Conservation (phyloP, 2,329 filamentous ascomycete species). For the Apiospora kogelbergensis region DNA sequence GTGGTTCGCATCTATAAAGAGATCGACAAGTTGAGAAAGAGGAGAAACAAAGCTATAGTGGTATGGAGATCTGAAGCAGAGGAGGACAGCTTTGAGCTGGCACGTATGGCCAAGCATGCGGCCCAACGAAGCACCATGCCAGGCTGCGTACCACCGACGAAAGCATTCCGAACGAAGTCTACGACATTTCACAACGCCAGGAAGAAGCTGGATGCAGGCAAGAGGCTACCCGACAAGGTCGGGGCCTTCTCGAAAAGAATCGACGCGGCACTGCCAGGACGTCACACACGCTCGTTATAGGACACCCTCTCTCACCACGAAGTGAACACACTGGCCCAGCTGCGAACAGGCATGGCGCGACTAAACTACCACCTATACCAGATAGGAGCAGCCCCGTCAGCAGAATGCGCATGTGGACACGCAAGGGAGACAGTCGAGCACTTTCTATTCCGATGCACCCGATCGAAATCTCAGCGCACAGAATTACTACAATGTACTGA, state of each 20-base stretch:
- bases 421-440: too few species aligned
- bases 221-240: slow-evolving; percentile 6
- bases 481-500: background rate
- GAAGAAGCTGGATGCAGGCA: background rate
- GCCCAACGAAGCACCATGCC: background rate
- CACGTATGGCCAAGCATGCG: slow-evolving; percentile 2
- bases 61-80: slow-evolving; percentile 9
- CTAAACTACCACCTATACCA: background rate
- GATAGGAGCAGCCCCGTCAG: background rate
- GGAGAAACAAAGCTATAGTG: slow-evolving; percentile 7
- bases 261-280: background rate
- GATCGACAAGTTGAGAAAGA: background rate
- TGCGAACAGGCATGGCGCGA: background rate
- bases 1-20: background rate
- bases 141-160: background rate
- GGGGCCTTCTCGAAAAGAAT: background rate
- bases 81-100: background rate
- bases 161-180: slow-evolving; percentile 11
- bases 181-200: slow-evolving; percentile 8
- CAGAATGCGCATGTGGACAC: background rate
- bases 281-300: background rate
- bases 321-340: background rate
- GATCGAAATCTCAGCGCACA: background rate
- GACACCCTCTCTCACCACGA: background rate
- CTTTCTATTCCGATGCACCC: background rate